A percentile compares a stretch with the other conserved stretches of the same genome.
Conservation (phyloP, 352 stramenopile genomes). For the Salisapilia sapeloensis region DNA sequence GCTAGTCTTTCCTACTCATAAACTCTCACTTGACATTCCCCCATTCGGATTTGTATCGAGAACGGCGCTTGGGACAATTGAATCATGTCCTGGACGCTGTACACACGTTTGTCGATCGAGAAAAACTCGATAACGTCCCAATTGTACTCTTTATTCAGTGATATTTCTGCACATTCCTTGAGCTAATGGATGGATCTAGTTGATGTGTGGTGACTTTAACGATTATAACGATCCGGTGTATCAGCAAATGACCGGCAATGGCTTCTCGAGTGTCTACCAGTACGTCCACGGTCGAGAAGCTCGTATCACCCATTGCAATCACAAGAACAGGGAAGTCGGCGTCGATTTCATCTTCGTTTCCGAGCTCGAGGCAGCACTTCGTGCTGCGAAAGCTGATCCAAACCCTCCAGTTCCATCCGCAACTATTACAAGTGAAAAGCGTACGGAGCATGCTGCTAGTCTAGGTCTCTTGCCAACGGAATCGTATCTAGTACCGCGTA, state of each 20-base stretch:
- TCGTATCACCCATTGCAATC: conserved; percentile 76
- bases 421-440: not conserved
- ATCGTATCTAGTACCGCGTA: conserved; percentile 43
- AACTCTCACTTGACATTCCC: conserved; percentile 80
- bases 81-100: conserved; percentile 53
- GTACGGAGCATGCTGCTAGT: conserved; percentile 1
- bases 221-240: conserved; percentile 76
- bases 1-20: conserved; percentile 64
- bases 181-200: conserved; percentile 3
- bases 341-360: conserved; percentile 78
- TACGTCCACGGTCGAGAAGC: conserved; percentile 61
- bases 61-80: conserved; percentile 66
- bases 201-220: conserved; percentile 80
- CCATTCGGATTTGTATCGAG: conserved; percentile 60
- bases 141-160: conserved; percentile 22
- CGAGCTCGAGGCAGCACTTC: conserved; percentile 21
- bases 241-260: conserved; percentile 45
- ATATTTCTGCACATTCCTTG: not conserved
- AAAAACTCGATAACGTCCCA: conserved; percentile 47
- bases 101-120: conserved; percentile 37
- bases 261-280: conserved; percentile 59
- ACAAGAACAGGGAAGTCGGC: conserved; percentile 77
- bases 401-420: too few species aligned
- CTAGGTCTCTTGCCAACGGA: conserved; percentile 34
- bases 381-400: not conserved